A percentile compares a stretch with the other conserved stretches of the same genome.
These are phyloP conservation scores for Platanus orientalis DNA, from an alignment of 164 flowering plant species.

Conservation along the genomic window DNA sequence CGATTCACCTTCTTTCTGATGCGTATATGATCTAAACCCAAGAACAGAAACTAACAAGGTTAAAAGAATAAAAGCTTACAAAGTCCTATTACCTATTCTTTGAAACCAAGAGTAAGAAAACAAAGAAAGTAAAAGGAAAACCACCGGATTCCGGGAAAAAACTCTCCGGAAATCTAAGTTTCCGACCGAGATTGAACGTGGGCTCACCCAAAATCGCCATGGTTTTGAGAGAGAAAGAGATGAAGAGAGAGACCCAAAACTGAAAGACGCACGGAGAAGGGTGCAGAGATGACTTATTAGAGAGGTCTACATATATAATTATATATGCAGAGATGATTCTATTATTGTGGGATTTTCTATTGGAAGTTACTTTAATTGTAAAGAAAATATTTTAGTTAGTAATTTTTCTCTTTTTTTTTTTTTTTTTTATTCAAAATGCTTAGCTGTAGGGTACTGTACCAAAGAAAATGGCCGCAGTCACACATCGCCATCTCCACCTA, in stretches of 20 bases:
- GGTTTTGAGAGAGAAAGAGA: not conserved
- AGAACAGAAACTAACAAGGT: not conserved
- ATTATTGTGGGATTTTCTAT: not conserved
- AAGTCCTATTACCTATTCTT: not conserved
- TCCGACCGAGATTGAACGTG: conserved; percentile 1
- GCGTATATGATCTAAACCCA: not conserved
- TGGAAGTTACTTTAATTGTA: not conserved
- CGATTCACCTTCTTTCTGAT: not conserved
- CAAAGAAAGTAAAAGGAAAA: too few relatives aligned
- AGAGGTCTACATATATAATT: too few relatives aligned
- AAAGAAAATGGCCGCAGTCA: not conserved
- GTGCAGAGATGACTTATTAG: not conserved
- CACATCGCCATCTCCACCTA: not conserved
- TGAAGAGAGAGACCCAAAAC: not conserved
- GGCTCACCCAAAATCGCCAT: conserved; percentile 1
- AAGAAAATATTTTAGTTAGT: not conserved
- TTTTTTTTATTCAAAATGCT: conserved; percentile 2
- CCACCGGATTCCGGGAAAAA: not conserved
- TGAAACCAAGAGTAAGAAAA: too few relatives aligned
- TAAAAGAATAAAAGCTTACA: not conserved
- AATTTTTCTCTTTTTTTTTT: not conserved
- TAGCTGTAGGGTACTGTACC: conserved; percentile 7
- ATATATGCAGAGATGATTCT: not conserved
- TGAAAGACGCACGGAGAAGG: not conserved
- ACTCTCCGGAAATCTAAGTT: not conserved